A percentile compares a stretch with the other conserved stretches of the same genome.
These are phyloP conservation scores for Sugiyamaella floridensis DNA, from an alignment of 805 yeast species.

Conservation along the genomic window DNA sequence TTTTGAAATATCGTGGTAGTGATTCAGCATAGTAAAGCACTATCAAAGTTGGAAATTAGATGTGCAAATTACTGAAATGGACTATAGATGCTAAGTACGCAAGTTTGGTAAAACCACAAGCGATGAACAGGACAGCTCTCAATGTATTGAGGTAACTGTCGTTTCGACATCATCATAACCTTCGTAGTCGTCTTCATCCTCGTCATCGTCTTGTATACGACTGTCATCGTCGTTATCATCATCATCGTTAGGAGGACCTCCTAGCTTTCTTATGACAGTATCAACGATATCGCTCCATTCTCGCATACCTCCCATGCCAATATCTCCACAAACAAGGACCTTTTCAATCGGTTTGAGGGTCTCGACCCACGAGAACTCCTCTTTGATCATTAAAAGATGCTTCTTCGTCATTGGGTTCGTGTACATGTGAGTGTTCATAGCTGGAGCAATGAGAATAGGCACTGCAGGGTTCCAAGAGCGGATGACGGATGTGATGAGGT, in stretches of 20 bases:
- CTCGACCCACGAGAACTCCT: conserved; percentile 90
- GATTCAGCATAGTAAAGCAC: too few relatives aligned
- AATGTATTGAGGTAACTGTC: too few relatives aligned
- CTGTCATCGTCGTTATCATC: conserved; percentile 25
- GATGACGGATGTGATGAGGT: conserved; percentile 77
- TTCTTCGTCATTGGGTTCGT: conserved; percentile 82
- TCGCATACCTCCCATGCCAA: conserved; percentile 99
- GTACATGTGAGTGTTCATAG: conserved; percentile 92
- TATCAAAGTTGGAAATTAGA: too few relatives aligned
- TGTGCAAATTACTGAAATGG: too few relatives aligned
- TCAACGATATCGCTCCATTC: conserved; percentile 96
- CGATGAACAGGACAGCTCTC: too few relatives aligned
- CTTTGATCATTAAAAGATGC: conserved; percentile 64
- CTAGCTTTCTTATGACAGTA: conserved; percentile 46
- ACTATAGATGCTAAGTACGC: too few relatives aligned
- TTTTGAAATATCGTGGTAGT: too few relatives aligned
- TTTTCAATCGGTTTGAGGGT: conserved; percentile 92
- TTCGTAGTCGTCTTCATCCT: conserved; percentile 9
- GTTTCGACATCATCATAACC: conserved; percentile 10
- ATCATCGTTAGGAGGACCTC: conserved; percentile 25
- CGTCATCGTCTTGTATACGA: conserved; percentile 9
- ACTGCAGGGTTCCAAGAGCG: conserved; percentile 95
- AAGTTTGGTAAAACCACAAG: too few relatives aligned
- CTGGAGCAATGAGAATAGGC: conserved; percentile 87
- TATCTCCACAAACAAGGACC: conserved; percentile 90